Conservation (phyloP, 352 stramenopile species). For the Globisporangium cystogenes region DNA sequence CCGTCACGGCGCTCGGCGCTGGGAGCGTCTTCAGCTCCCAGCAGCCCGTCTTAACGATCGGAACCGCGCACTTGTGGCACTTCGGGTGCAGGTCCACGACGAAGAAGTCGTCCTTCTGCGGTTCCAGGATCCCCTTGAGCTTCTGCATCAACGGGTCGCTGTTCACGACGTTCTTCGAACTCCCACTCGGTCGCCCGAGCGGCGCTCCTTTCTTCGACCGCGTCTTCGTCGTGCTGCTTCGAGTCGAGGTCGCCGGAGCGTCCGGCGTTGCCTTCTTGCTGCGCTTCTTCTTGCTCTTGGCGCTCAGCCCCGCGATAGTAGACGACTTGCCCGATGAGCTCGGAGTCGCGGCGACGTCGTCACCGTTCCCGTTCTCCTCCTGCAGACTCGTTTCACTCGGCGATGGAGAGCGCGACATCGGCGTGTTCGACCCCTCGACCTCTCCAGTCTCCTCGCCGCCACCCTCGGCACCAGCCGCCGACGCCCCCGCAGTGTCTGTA, state of each 20-base stretch:
- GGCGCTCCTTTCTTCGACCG: slow-evolving; percentile 57
- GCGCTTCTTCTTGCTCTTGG: slow-evolving; percentile 73
- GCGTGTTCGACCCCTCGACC: slow-evolving; percentile 25
- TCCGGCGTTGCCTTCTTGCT: slow-evolving; percentile 71
- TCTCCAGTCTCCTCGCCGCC: slow-evolving; percentile 13
- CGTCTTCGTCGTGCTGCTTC: slow-evolving; percentile 61
- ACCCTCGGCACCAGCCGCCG: slow-evolving; percentile 12
- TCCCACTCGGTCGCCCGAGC: slow-evolving; percentile 31
- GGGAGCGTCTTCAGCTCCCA: slow-evolving; percentile 76
- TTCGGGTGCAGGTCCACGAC: slow-evolving; percentile 93
- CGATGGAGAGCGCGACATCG: slow-evolving; percentile 41
- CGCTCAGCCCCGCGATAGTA: slow-evolving; percentile 17
- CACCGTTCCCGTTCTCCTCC: slow-evolving; percentile 21
- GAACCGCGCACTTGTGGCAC: slow-evolving; percentile 85
- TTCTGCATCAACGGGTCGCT: slow-evolving; percentile 97
- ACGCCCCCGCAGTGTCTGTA: slow-evolving; percentile 15
- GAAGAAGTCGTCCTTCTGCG: slow-evolving; percentile 99
- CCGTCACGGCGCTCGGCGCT: slow-evolving; percentile 53
- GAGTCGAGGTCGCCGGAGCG: slow-evolving; percentile 37
- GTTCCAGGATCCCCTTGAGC: slow-evolving; percentile 95
- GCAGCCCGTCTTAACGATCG: slow-evolving; percentile 83
- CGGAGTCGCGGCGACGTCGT: background rate
- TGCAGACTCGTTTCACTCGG: slow-evolving; percentile 28
- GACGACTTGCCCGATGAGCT: slow-evolving; percentile 9
- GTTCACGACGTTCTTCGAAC: slow-evolving; percentile 74